Conservation (phyloP, 1,284 basidiomycete species). For the Trichosporon inkin region DNA sequence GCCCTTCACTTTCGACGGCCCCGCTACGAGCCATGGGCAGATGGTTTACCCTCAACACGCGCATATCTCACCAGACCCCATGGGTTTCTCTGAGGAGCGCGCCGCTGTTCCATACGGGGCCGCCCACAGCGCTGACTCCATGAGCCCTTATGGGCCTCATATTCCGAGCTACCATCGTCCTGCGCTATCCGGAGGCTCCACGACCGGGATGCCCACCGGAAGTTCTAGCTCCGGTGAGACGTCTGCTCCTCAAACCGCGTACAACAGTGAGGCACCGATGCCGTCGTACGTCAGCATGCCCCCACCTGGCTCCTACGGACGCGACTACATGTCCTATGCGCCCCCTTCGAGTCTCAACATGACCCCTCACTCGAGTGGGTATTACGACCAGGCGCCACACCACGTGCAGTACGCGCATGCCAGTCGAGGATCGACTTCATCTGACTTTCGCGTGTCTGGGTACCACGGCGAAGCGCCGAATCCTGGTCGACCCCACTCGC, state of each 20-base stretch:
- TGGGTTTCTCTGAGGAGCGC: slow-evolving; percentile 17
- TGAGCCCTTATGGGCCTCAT: not conserved
- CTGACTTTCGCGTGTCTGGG: not conserved
- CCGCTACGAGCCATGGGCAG: slow-evolving; percentile 2
- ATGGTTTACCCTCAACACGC: slow-evolving; percentile 16
- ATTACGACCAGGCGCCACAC: not conserved
- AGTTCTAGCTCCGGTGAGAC: slow-evolving; percentile 1
- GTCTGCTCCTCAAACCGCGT: not conserved
- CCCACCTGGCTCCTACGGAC: not conserved
- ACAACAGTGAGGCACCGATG: not conserved
- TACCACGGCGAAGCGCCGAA: not conserved
- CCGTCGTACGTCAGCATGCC: not conserved
- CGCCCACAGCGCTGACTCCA: slow-evolving; percentile 1
- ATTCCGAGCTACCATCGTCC: not conserved
- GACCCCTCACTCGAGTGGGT: not conserved
- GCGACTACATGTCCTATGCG: slow-evolving; percentile 4
- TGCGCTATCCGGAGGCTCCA: not conserved
- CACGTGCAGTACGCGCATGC: not conserved
- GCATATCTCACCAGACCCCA: slow-evolving; percentile 9
- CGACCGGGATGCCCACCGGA: not conserved
- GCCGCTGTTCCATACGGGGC: slow-evolving; percentile 3
- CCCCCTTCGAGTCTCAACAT: slow-evolving; percentile 4
- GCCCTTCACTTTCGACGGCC: slow-evolving; percentile 6
- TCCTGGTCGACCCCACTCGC: not conserved
- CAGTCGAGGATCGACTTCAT: not conserved